Evolutionary conservation across 176 grass and related monocot species (phyloP).

Genomic region (Bonia amplexicaulis): DNA sequence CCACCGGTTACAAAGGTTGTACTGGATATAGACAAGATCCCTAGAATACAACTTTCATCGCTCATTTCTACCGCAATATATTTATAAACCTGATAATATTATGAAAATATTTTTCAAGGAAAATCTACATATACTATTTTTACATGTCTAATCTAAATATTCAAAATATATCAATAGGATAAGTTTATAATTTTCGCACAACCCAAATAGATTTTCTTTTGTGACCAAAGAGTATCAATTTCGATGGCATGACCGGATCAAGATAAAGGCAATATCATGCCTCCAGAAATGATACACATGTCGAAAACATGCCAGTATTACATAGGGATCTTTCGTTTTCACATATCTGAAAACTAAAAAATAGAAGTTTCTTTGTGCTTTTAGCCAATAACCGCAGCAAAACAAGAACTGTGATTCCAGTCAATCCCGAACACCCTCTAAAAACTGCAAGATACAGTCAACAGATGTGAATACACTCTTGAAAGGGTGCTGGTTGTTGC

Average conservation of each 20-base stretch:
- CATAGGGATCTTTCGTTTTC: constrained; percentile 4
- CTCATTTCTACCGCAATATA: too few species aligned
- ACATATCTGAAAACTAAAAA: neutral
- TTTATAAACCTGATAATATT: too few species aligned
- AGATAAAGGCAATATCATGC: neutral
- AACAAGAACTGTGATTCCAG: neutral
- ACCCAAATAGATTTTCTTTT: too few species aligned
- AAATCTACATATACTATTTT: too few species aligned
- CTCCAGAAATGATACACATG: neutral
- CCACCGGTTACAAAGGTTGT: too few species aligned
- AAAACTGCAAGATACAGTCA: neutral
- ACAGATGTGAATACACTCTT: constrained; percentile 3
- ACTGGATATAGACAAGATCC: too few species aligned
- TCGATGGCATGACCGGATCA: neutral
- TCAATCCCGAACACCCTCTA: neutral
- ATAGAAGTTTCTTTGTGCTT: neutral
- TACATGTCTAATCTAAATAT: too few species aligned
- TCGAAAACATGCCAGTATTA: neutral
- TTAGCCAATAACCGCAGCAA: neutral
- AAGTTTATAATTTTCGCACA: too few species aligned
- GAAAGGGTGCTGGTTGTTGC: constrained; percentile 5
- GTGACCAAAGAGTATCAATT: neutral
- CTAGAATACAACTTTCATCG: too few species aligned
- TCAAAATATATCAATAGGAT: too few species aligned
- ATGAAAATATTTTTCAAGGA: too few species aligned